Evolutionary conservation across 495 filamentous ascomycete genomes (phyloP).

Genomic region (Neurospora sp.): DNA sequence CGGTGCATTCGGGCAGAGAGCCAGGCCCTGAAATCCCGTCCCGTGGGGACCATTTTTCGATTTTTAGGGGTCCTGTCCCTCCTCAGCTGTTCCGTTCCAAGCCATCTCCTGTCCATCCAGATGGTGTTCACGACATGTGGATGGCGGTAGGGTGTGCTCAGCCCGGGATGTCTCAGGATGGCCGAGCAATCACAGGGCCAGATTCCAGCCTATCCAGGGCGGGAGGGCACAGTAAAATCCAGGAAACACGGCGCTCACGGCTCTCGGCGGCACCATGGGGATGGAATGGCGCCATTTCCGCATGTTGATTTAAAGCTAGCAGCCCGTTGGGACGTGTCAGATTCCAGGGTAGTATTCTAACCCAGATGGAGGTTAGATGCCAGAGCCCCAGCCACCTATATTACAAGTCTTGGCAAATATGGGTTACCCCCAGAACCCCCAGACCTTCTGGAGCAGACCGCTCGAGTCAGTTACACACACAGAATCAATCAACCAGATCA

Average conservation of each 20-base stretch:
- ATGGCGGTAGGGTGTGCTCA: not conserved
- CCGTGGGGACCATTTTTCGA: not conserved
- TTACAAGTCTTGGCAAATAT: too few relatives aligned
- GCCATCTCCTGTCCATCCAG: not conserved
- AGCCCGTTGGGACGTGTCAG: not conserved
- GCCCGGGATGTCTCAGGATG: not conserved
- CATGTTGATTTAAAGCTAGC: not conserved
- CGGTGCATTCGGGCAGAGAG: not conserved
- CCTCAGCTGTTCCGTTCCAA: not conserved
- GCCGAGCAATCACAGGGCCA: not conserved
- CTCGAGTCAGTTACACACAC: too few relatives aligned
- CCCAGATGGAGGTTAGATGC: too few relatives aligned
- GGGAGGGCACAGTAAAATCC: not conserved
- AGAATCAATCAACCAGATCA: too few relatives aligned
- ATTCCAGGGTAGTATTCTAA: too few relatives aligned
- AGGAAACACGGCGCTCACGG: not conserved
- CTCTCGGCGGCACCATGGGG: not conserved
- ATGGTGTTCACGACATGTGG: not conserved
- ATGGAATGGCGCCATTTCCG: conserved; percentile 8
- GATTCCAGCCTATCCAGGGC: not conserved
- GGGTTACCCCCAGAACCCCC: too few relatives aligned
- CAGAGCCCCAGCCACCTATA: too few relatives aligned
- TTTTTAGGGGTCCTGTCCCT: not conserved
- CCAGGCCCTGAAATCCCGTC: not conserved
- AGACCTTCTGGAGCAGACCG: too few relatives aligned